Base-by-base conservation (phyloP, 2,329 filamentous ascomycete genomes). In the Sclerotinia spermophila region DNA sequence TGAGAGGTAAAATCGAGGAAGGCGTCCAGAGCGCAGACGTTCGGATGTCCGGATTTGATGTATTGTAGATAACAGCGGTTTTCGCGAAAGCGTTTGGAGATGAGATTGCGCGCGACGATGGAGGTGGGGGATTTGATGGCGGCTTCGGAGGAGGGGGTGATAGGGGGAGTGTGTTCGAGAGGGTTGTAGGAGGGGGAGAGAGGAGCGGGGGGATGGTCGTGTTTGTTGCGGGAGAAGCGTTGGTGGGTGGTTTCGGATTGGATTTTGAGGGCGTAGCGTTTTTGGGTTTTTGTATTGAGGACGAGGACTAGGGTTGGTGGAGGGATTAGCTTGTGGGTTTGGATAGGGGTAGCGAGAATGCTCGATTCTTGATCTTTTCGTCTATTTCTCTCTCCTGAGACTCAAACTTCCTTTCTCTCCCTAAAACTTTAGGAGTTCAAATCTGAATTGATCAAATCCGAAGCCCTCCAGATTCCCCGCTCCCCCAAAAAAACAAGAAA, bases 21-120 rank as follows among this genome's bases (percentile, higher is more conserved):
- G 13, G 66, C 66, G 24, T 68, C 51, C 0, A 59, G 30, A 4
- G 38, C 48, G 40, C 66, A 68, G n/a, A 68, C 33, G 15, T 68
- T 30, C 5, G 66, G 66, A 27, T 68, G 66, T 1, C 66, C 66
- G 15, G 7, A 19, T 42, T 56, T 56, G 33, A 67, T 42, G 27
- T 67, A 67, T 42, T 35, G 64, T 3, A 67, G 27, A 53, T 38
- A 67, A 5, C 33, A 30, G 17, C 45, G 24, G 10, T 35, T 55
- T 40, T 67, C 64, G 19, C 30, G 45, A 27, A 33, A 40, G 2
- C 64, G 45, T 24, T 56, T 67, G 17, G 45, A 27, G 24, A 38
- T 8, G 0, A 67, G 48, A 30, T 35, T 40, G 4, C 15, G 45
- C 2, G 21, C 1, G 6, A 5, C 1, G 7, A 30, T 21, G 13